phyloP scores from a whole-genome alignment of 768 basidiomycete species.

The Hypholoma fasciculare region DNA sequence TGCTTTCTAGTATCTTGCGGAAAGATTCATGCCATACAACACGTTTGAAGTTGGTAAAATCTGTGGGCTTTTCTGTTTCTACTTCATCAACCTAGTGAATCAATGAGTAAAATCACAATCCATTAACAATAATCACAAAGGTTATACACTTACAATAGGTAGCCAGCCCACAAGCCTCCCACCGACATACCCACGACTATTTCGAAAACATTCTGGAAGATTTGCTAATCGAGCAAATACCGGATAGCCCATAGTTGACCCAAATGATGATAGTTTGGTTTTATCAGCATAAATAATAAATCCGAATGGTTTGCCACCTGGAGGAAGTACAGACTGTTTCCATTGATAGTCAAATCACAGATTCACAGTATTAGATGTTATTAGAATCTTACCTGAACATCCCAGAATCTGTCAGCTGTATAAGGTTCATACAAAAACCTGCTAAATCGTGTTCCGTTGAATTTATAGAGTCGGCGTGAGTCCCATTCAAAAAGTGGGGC shows the following conservation, averaged over 20 bases:
- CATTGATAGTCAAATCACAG: background rate
- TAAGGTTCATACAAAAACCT: background rate
- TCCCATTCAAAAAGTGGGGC: constrained; percentile 3
- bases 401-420: background rate
- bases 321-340: no score
- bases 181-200: background rate
- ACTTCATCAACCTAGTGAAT: no score
- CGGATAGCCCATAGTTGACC: background rate
- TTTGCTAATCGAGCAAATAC: constrained; percentile 1
- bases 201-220: background rate
- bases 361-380: background rate
- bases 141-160: constrained; percentile 3
- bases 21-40: constrained; percentile 41
- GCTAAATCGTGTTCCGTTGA: background rate
- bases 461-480: background rate
- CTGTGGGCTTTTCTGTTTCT: background rate
- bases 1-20: constrained; percentile 25
- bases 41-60: constrained; percentile 29
- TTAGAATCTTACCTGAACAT: background rate
- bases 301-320: background rate
- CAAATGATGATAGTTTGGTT: constrained; percentile 2
- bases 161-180: constrained; percentile 1
- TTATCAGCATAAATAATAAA: constrained; percentile 1
- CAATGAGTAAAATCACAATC: no score
- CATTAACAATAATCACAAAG: no score